A percentile compares a stretch with the other conserved stretches of the same genome.
phyloP scores from a whole-genome alignment of 176 grass and related monocot species.

The Dendrocalamus sinicus region DNA sequence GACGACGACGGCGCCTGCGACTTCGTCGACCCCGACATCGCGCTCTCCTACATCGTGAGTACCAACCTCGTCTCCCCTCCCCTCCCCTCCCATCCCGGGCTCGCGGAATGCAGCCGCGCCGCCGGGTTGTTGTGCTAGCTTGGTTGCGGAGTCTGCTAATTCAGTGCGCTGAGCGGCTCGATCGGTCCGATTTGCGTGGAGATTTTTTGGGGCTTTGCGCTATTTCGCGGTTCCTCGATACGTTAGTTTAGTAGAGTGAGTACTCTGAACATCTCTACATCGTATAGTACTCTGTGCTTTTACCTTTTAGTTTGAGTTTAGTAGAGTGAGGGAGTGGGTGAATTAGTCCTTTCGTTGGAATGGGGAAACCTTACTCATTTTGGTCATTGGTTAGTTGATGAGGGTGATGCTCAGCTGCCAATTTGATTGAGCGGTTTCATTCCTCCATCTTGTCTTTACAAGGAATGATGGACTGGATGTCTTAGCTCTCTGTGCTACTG shows the following conservation, averaged over 20 bases:
- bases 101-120: not conserved
- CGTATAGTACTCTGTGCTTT: not conserved
- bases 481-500: not conserved
- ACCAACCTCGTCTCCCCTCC: not conserved
- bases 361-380: not conserved
- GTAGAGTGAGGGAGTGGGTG: not conserved
- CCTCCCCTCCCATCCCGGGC: not conserved
- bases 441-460: not conserved
- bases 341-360: not conserved
- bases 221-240: not conserved
- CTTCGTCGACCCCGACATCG: conserved; percentile 61
- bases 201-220: not conserved
- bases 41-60: conserved; percentile 84
- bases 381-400: not conserved
- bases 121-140: not conserved
- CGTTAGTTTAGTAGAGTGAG: not conserved
- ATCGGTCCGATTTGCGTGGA: not conserved
- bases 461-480: not conserved
- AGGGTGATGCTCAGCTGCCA: not conserved
- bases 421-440: not conserved
- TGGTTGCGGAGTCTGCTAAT: not conserved
- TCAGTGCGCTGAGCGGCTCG: not conserved
- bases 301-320: not conserved
- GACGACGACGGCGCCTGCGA: conserved; percentile 28
- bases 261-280: not conserved